Conservation (phyloP, 139 green algal genomes). For the Coccomyxa sp. region DNA sequence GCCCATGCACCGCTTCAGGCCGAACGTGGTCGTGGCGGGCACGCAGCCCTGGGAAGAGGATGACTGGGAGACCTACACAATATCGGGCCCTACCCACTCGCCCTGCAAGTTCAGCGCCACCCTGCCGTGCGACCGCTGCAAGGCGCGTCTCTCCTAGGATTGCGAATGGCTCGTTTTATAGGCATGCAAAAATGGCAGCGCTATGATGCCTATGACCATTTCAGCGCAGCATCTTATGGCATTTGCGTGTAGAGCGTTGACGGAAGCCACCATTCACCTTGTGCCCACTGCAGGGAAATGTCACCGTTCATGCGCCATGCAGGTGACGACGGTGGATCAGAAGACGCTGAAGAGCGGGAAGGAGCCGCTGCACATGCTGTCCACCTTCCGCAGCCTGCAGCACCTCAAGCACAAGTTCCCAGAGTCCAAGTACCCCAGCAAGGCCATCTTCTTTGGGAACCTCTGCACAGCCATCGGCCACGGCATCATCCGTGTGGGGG, state of each 20-base stretch:
- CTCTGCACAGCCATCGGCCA: background rate
- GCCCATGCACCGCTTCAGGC: conserved; percentile 71
- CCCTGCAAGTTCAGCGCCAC: conserved; percentile 42
- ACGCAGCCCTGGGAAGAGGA: conserved; percentile 49
- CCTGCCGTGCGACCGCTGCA: conserved; percentile 67
- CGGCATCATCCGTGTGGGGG: background rate
- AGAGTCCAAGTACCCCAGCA: background rate
- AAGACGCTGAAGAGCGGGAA: conserved; percentile 48
- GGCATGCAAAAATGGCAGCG: background rate
- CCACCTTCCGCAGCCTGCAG: conserved; percentile 26
- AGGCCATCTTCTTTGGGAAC: background rate
- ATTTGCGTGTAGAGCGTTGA: too few species aligned
- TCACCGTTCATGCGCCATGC: background rate
- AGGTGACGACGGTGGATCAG: conserved; percentile 71
- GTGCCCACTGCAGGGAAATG: too few species aligned
- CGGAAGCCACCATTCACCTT: too few species aligned
- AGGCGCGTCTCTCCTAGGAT: conserved; percentile 12
- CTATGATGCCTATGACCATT: background rate
- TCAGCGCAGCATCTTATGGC: too few species aligned
- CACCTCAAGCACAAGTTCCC: background rate
- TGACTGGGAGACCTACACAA: conserved; percentile 24
- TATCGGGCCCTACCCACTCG: background rate
- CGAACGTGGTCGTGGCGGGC: conserved; percentile 65
- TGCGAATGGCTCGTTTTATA: background rate
- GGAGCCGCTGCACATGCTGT: conserved; percentile 54